Conservation (phyloP, 768 basidiomycete species). For the Fistulinella prunicolor region DNA sequence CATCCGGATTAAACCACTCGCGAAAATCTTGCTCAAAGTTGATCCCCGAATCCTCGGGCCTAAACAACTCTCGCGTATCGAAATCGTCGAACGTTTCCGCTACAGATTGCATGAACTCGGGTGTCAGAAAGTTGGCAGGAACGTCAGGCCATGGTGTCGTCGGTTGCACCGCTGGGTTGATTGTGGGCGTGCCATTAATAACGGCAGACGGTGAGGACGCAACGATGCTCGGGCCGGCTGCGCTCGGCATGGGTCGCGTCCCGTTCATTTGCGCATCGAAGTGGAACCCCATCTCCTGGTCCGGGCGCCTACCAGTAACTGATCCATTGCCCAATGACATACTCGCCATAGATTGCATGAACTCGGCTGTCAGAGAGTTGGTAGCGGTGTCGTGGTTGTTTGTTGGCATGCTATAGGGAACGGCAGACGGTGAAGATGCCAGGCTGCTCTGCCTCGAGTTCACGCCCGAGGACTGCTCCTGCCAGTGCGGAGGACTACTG, state of each 20-base stretch:
- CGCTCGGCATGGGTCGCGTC: constrained; percentile 38
- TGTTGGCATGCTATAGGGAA: too few relatives aligned
- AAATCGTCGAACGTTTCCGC: constrained; percentile 40
- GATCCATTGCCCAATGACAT: too few relatives aligned
- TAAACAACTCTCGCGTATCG: constrained; percentile 37
- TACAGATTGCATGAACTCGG: constrained; percentile 49
- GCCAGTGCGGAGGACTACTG: too few relatives aligned
- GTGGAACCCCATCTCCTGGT: too few relatives aligned
- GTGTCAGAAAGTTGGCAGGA: constrained; percentile 19
- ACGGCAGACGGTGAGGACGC: constrained; percentile 38
- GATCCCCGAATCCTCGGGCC: constrained; percentile 43
- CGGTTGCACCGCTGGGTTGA: constrained; percentile 25
- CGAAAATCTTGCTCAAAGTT: constrained; percentile 75
- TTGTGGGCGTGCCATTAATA: constrained; percentile 31
- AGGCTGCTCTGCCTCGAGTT: too few relatives aligned
- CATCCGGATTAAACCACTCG: constrained; percentile 68
- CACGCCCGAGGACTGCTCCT: too few relatives aligned
- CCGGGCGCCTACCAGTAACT: too few relatives aligned
- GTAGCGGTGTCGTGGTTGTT: too few relatives aligned
- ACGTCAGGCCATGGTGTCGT: constrained; percentile 27
- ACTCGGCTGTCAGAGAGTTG: too few relatives aligned
- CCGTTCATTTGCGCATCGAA: constrained; percentile 25
- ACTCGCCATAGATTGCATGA: too few relatives aligned
- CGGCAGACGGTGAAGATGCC: too few relatives aligned
- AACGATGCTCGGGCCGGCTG: constrained; percentile 32